Evolutionary conservation across 805 yeast species (phyloP).

Genomic region (Yarrowia sp.): DNA sequence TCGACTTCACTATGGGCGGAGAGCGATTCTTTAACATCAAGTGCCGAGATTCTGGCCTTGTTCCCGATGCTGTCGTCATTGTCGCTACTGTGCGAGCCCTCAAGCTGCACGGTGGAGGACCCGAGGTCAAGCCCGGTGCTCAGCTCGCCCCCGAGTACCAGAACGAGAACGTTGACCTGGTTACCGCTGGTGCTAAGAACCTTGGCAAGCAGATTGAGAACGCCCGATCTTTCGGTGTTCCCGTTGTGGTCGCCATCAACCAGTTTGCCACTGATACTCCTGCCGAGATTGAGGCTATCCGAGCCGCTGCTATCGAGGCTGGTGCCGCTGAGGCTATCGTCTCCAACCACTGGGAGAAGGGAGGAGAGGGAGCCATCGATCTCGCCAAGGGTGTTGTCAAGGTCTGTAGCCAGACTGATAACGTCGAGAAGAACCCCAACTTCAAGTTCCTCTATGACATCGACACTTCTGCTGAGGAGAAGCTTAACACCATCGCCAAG

Average conservation of each 20-base stretch:
- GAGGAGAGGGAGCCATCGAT: slow-evolving; percentile 84
- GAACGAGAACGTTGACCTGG: slow-evolving; percentile 73
- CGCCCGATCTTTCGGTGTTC: slow-evolving; percentile 78
- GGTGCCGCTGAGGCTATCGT: slow-evolving; percentile 92
- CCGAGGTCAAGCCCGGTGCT: slow-evolving; percentile 92
- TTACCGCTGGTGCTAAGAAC: slow-evolving; percentile 78
- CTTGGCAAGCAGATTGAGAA: slow-evolving; percentile 86
- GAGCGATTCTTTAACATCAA: slow-evolving; percentile 95
- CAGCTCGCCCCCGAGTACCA: slow-evolving; percentile 78
- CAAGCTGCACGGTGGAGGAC: slow-evolving; percentile 95
- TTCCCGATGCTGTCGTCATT: slow-evolving; percentile 86
- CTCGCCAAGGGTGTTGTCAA: slow-evolving; percentile 80
- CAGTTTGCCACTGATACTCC: slow-evolving; percentile 77
- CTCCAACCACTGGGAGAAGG: slow-evolving; percentile 92
- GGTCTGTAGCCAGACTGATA: slow-evolving; percentile 48
- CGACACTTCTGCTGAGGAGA: slow-evolving; percentile 70
- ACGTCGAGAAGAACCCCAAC: slow-evolving; percentile 41
- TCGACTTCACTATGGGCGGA: slow-evolving; percentile 99
- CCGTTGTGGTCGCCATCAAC: slow-evolving; percentile 94
- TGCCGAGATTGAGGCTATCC: slow-evolving; percentile 75
- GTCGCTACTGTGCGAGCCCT: slow-evolving; percentile 97
- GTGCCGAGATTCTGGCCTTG: slow-evolving; percentile 84
- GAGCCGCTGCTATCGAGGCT: slow-evolving; percentile 76
- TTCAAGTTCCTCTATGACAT: slow-evolving; percentile 68
- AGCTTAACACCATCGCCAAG: slow-evolving; percentile 71